Percentiles rank a stretch among this genome's conserved stretches.
Conservation (phyloP, 345 rosid genomes). For the Trapa bicornis region DNA sequence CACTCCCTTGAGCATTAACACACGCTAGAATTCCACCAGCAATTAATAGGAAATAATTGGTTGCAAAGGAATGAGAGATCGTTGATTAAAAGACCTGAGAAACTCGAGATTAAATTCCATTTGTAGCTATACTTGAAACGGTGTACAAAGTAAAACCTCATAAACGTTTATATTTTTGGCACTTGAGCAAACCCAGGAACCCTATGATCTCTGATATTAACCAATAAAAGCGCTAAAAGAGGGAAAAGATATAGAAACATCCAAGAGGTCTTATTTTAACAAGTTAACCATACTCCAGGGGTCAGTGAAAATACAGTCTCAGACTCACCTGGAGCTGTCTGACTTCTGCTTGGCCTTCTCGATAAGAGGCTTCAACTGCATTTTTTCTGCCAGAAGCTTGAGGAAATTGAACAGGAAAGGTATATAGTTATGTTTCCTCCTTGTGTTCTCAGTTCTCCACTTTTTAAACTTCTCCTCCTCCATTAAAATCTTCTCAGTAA, state of each 20-base stretch:
- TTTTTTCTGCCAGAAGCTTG: constrained; percentile 95
- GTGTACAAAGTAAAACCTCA: no score
- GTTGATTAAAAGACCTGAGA: no score
- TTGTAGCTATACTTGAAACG: no score
- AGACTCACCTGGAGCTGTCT: constrained; percentile 34
- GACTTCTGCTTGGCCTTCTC: constrained; percentile 96
- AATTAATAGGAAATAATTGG: no score
- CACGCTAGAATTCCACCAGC: no score
- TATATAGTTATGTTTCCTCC: constrained; percentile 95
- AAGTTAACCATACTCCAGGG: not conserved
- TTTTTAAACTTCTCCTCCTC: constrained; percentile 95
- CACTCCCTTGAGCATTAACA: no score
- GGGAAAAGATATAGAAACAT: not conserved
- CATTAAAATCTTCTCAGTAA: constrained; percentile 68
- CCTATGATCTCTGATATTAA: no score
- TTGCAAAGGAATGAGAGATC: no score
- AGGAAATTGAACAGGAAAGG: constrained; percentile 93
- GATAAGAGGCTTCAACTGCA: constrained; percentile 91
- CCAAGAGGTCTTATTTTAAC: not conserved
- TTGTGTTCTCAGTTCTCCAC: constrained; percentile 89
- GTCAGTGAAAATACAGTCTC: not conserved
- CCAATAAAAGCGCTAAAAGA: no score
- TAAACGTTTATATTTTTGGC: no score
- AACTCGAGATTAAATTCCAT: no score
- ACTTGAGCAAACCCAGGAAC: no score